Base-by-base conservation (phyloP, 208 protist species). In the Acanthamoeba sp. region DNA sequence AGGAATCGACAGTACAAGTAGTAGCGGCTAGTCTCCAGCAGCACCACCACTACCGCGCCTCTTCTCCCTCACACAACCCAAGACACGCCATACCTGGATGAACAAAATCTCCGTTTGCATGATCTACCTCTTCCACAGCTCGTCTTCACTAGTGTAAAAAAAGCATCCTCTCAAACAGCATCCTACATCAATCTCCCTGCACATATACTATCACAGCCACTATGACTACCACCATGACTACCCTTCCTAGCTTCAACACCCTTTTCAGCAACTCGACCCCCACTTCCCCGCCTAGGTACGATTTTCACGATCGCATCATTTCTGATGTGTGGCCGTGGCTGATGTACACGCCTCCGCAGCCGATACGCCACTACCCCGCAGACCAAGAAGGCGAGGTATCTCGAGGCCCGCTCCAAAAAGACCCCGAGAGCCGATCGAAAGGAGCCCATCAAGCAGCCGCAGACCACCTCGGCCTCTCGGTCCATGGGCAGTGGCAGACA, bases 301-400 rank as follows among this genome's bases (percentile, higher is more conserved):
- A 45, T 12, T 40, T 34, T 50, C 5, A 9, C 48, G 48, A 52
- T 52, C 48, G 48, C 48, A 50, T 80, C 32, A 80, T 42, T 76
- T 76, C 32, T 80, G 7, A n/a, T 80, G 20, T 80, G 45, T 27
- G 24, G 34, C 18, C 6, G 24, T 32, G n/a, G n/a, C n/a, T n/a
- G n/a, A n/a, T n/a, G n/a, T n/a, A n/a, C n/a, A n/a, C n/a, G 9
- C 32, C 1, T 80, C 18, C 29, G 9, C 29, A 80, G 71, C 32
- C n/a, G n/a, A 32, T 40, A 40, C 36, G 40, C 71, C 71, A 40
- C 32, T 6, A 80, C 71, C 38, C 71, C 71, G 27, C 71, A 80
- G 71, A 80, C 32, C 38, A 80, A 80, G 27, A 80, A 80, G 71
- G 71, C 36, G 27, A 40, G 71, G 71, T 48, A 80, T 16, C 36